Percentiles rank a stretch among this genome's conserved stretches.
These are phyloP conservation scores for Naganishia antarctica DNA, from an alignment of 768 basidiomycete species.

Conservation along the genomic window DNA sequence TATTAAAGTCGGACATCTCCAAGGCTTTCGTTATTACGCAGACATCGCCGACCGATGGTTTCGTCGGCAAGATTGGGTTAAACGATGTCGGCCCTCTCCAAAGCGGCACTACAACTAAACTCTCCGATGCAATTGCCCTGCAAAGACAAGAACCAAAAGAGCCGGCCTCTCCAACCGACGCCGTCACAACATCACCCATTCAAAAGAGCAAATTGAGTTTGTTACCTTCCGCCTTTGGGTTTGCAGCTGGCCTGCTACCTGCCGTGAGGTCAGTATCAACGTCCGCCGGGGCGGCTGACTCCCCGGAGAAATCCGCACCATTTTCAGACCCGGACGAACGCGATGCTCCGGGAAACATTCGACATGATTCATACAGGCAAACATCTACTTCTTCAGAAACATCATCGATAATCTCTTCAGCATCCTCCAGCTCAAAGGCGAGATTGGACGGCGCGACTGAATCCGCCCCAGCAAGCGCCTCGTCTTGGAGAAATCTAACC, in stretches of 20 bases:
- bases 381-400: background rate
- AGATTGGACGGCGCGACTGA: background rate
- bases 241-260: conserved; percentile 14
- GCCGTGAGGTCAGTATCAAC: background rate
- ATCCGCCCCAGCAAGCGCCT: background rate
- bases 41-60: background rate
- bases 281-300: background rate
- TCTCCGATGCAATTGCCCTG: background rate
- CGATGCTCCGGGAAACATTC: background rate
- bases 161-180: background rate
- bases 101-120: background rate
- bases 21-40: background rate
- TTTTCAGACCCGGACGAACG: too few species aligned
- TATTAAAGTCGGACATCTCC: background rate
- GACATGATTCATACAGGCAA: background rate
- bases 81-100: background rate
- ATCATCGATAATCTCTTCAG: background rate
- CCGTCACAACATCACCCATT: background rate
- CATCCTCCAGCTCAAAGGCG: background rate
- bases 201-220: conserved; percentile 14
- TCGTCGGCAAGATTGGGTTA: background rate
- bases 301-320: background rate
- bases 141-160: background rate
- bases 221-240: conserved; percentile 13
- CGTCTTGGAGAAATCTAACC: background rate